Conservation (phyloP, 306 rosid species). For the Begonia peltatifolia region DNA sequence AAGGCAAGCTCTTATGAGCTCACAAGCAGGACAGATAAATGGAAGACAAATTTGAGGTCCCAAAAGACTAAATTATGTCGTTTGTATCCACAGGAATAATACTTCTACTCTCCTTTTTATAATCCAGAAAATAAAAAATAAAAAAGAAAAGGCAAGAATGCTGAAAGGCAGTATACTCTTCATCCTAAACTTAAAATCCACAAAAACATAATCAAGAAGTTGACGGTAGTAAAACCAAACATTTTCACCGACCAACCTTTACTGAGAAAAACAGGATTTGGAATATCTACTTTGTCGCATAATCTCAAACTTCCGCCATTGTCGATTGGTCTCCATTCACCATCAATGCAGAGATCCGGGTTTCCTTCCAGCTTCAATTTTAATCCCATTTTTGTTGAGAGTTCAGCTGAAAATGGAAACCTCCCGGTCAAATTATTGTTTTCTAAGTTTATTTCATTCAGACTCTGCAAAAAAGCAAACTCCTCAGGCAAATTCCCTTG, state of each 20-base stretch:
- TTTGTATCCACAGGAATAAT: no score
- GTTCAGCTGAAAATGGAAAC: slow-evolving; percentile 22
- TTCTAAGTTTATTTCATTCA: slow-evolving; percentile 58
- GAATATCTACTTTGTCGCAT: slow-evolving; percentile 23
- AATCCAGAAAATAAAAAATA: no score
- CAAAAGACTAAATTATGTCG: no score
- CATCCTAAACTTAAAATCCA: slow-evolving; percentile 6
- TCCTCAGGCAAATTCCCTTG: slow-evolving; percentile 62
- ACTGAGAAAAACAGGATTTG: slow-evolving; percentile 24
- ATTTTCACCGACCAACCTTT: slow-evolving; percentile 22
- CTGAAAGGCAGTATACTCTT: background rate
- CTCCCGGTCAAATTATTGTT: slow-evolving; percentile 66
- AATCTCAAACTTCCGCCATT: slow-evolving; percentile 23
- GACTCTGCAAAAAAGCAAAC: slow-evolving; percentile 29
- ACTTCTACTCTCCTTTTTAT: no score
- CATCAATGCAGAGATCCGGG: slow-evolving; percentile 41
- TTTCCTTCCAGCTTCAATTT: slow-evolving; percentile 52
- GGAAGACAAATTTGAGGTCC: no score
- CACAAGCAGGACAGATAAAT: no score
- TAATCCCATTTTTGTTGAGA: slow-evolving; percentile 19
- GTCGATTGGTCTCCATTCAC: slow-evolving; percentile 4
- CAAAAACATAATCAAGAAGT: slow-evolving; percentile 9
- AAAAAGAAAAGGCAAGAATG: no score
- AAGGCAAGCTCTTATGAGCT: no score
- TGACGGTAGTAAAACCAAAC: slow-evolving; percentile 15